Evolutionary conservation across 192 early-diverging fungal species (phyloP), one percentile per base, ranked within the genome.

Genomic region (Rhizoclosmatium sp.): DNA sequence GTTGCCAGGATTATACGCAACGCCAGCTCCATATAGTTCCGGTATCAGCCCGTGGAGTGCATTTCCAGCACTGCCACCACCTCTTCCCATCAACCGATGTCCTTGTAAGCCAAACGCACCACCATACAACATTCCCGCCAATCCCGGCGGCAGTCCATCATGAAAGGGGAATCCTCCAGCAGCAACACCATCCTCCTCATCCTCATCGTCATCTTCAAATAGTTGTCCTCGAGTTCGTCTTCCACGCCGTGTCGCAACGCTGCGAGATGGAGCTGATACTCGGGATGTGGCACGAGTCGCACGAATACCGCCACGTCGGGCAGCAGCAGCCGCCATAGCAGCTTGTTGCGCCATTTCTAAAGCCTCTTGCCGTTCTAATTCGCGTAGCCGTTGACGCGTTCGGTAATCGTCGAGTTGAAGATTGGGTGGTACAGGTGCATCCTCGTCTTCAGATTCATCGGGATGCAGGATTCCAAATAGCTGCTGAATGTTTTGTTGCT

Each of bases 1-100:
- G 19, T 75, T 75, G 1, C 31, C 72, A 9, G 72, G 72, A 62
- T 75, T 75, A 40, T 62, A 64, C 3, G 72, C 72, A 62, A 62
- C 72, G 7, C 72, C 72, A 2, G 59, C 59, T 7, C 72, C 72
- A 60, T 47, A 75, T 16, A 75, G 59, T 0, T 75, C 72, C 4
- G 72, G 61, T 39, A 75, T 75, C 59, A 75, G 16, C 12, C 72
- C 72, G 23, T n/a, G 14, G 48, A 69, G 2, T 14, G 47, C 39
- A 41, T 46, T 46, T 16, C 61, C 61, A 56, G 54, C 54, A 9
- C 54, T n/a, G 19, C 12, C 14, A 1, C 61, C 61, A 64, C 9
- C 7, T 9, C 9, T 39, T 64, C 39, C 39, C 10, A 64, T n/a
- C n/a, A 64, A 16, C 61, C 31, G 31, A 31, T 31, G 31, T 0